Percentiles rank a stretch among this genome's conserved stretches.
phyloP scores from a whole-genome alignment of 345 rosid genomes.

The Citrus sinensis region DVS_A1.0 CM039161.1:23250501-23251000 shows the following conservation, averaged over 20 bases:
- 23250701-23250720: not conserved
- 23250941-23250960: conserved; percentile 87
- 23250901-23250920: conserved; percentile 98
- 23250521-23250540: not conserved
- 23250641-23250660: conserved; percentile 70
- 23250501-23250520: conserved; percentile 1
- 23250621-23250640: conserved; percentile 82
- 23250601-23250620: conserved; percentile 79
- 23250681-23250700: conserved; percentile 65
- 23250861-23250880: conserved; percentile 83
- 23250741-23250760: not conserved
- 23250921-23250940: conserved; percentile 99
- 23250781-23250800: conserved; percentile 40
- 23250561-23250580: conserved; percentile 81
- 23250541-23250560: not conserved
- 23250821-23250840: conserved; percentile 69
- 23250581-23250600: conserved; percentile 81
- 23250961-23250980: conserved; percentile 83
- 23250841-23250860: conserved; percentile 71
- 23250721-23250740: conserved; percentile 6
- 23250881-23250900: conserved; percentile 87
- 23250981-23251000: conserved; percentile 89
- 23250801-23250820: conserved; percentile 99
- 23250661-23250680: conserved; percentile 94
- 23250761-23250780: not conserved